Conservation (phyloP, 1,284 basidiomycete genomes). For the Trametes versicolor region DNA sequence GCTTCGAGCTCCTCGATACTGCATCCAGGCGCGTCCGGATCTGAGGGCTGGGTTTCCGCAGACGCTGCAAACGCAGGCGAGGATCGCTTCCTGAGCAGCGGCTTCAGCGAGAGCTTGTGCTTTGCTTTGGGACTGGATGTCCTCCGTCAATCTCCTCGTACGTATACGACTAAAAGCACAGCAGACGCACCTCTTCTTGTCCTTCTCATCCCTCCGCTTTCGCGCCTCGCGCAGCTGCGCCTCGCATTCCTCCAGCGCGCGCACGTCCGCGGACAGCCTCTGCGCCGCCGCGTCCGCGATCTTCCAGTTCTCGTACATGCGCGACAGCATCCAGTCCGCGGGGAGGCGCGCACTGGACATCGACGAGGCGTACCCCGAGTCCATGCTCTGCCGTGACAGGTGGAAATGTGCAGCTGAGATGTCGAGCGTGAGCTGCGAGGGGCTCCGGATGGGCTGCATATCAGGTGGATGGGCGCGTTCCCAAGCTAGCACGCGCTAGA, state of each 20-base stretch:
- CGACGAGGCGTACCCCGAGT: conserved; percentile 33
- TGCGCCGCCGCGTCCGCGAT: conserved; percentile 38
- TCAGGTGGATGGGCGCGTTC: conserved; percentile 1
- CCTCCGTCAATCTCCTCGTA: background rate
- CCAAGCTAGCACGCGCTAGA: conserved; percentile 7
- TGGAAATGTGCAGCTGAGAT: conserved; percentile 5
- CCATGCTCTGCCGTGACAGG: conserved; percentile 19
- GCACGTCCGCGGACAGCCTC: conserved; percentile 28
- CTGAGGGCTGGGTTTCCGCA: background rate
- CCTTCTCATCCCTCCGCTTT: conserved; percentile 20
- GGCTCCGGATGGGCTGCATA: conserved; percentile 13
- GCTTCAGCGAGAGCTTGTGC: conserved; percentile 25
- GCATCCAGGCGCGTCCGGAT: background rate
- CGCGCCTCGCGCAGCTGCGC: conserved; percentile 31
- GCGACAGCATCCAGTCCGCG: conserved; percentile 31
- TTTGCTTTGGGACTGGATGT: conserved; percentile 16
- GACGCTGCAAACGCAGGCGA: background rate
- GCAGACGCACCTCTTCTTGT: conserved; percentile 29
- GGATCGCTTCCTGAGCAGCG: conserved; percentile 19
- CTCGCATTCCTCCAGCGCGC: conserved; percentile 25
- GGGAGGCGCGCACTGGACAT: conserved; percentile 19
- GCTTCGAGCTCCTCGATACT: conserved; percentile 26
- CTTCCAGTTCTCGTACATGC: conserved; percentile 37
- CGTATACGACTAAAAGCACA: background rate
- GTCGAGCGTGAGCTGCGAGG: conserved; percentile 19